phyloP scores from a whole-genome alignment of 73 alveolate genomes.

The Breviolum minutum region DNA sequence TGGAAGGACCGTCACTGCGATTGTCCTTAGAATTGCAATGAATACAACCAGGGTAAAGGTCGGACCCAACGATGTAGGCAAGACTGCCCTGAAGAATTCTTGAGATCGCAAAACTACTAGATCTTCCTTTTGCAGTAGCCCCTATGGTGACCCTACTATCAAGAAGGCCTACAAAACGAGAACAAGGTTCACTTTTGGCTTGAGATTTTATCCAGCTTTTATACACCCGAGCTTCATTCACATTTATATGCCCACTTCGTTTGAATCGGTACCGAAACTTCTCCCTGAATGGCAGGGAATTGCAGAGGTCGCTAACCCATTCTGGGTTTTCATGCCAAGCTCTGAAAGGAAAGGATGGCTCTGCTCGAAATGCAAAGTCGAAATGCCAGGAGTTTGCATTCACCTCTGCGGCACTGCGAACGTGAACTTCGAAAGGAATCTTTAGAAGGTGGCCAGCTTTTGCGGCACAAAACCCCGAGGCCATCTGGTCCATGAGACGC shows the following conservation, averaged over 20 bases:
- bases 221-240: neutral
- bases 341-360: neutral
- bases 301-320: neutral
- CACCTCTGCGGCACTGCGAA: neutral
- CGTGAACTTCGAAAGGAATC: neutral
- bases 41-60: neutral
- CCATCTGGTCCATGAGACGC: neutral
- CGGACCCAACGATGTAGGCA: neutral
- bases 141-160: neutral
- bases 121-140: slow-evolving; percentile 7
- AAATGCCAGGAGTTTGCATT: no score
- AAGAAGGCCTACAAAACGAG: neutral
- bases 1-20: neutral
- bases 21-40: neutral
- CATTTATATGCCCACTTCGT: neutral
- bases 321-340: neutral
- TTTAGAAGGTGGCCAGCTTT: neutral
- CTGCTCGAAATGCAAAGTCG: neutral
- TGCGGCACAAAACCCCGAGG: neutral
- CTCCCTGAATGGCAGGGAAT: neutral
- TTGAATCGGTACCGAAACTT: neutral
- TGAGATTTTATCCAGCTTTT: neutral
- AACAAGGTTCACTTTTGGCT: neutral
- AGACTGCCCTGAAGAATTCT: neutral
- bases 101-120: neutral